These are phyloP conservation scores for Croton setiger DNA, from an alignment of 441 rosid species.

Conservation along the genomic window DNA sequence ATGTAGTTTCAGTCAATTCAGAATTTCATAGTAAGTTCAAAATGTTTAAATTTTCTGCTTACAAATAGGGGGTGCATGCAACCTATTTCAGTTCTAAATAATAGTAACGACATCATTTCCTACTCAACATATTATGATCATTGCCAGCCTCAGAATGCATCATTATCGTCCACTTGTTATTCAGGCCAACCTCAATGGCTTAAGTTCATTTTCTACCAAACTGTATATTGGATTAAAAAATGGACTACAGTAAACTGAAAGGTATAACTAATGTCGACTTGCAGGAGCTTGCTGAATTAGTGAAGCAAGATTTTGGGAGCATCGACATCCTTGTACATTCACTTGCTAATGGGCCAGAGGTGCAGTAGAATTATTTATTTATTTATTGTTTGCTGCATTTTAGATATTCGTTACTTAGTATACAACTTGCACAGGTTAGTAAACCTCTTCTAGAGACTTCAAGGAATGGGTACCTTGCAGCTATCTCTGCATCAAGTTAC, in stretches of 20 bases:
- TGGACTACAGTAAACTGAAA: not conserved
- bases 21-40: not conserved
- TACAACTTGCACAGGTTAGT: slow-evolving; percentile 40
- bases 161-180: not conserved
- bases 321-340: slow-evolving; percentile 96
- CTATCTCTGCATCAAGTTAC: slow-evolving; percentile 91
- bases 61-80: not conserved
- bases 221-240: not conserved
- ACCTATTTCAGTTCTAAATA: not conserved
- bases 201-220: not conserved
- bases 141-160: not conserved
- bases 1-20: not conserved
- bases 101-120: no score
- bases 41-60: not conserved
- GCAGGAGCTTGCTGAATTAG: slow-evolving; percentile 90
- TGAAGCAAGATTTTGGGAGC: slow-evolving; percentile 87
- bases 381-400: not conserved
- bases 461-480: slow-evolving; percentile 89
- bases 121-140: not conserved
- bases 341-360: slow-evolving; percentile 99
- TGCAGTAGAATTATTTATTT: slow-evolving; percentile 13
- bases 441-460: slow-evolving; percentile 93
- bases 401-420: not conserved
- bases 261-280: slow-evolving; percentile 2
- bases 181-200: not conserved